Percentiles rank a stretch among this genome's conserved stretches.
These are phyloP conservation scores for Cairneyella variabilis DNA, from an alignment of 495 filamentous ascomycete species.

Conservation along the genomic window DNA sequence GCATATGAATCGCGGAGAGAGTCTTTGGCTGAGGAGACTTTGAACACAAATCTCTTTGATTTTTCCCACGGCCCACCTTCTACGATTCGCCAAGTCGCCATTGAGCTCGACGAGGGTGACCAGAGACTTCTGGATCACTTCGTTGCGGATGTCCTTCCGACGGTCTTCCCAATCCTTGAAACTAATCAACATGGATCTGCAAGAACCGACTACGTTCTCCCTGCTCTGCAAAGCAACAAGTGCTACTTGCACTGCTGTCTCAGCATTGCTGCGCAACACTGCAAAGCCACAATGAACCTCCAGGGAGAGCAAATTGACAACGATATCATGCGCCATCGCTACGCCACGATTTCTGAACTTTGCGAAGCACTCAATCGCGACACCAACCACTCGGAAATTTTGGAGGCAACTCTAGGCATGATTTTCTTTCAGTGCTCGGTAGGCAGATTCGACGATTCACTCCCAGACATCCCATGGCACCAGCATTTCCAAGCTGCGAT, in stretches of 20 bases:
- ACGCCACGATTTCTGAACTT: conserved; percentile 79
- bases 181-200: conserved; percentile 77
- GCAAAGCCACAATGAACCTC: conserved; percentile 65
- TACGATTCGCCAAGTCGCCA: conserved; percentile 57
- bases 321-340: conserved; percentile 92
- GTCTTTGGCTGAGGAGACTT: conserved; percentile 58
- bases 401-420: conserved; percentile 93
- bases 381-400: conserved; percentile 77
- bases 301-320: conserved; percentile 75
- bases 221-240: conserved; percentile 83
- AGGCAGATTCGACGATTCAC: conserved; percentile 74
- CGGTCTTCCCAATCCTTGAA: conserved; percentile 89
- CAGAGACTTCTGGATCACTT: conserved; percentile 88
- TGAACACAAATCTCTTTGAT: conserved; percentile 75
- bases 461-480: conserved; percentile 95
- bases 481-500: conserved; percentile 92
- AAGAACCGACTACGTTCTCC: conserved; percentile 75
- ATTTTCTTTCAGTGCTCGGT: conserved; percentile 97
- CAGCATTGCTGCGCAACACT: conserved; percentile 91
- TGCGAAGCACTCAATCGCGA: conserved; percentile 81
- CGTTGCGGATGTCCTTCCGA: conserved; percentile 77
- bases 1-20: conserved; percentile 61
- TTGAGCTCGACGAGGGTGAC: conserved; percentile 88
- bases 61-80: conserved; percentile 55
- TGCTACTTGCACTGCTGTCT: conserved; percentile 94